These are phyloP conservation scores for Chlorociboria aeruginascens DNA, from an alignment of 495 filamentous ascomycete genomes.

Conservation along the genomic window DNA sequence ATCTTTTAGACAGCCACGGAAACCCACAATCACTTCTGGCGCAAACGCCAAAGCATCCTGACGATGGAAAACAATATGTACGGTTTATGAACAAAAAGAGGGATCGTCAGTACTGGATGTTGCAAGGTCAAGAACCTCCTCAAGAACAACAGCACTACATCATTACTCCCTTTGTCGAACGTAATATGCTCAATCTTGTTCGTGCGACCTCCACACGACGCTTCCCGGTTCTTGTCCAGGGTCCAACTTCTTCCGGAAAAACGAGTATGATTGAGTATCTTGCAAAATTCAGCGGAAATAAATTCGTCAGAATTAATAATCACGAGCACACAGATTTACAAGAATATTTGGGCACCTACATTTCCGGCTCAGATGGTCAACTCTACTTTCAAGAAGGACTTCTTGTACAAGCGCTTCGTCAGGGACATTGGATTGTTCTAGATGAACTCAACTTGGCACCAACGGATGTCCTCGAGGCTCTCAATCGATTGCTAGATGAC, in stretches of 20 bases:
- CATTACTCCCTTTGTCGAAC: slow-evolving; percentile 86
- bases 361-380: slow-evolving; percentile 73
- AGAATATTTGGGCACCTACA: slow-evolving; percentile 91
- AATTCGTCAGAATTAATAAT: slow-evolving; percentile 97
- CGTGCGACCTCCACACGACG: slow-evolving; percentile 81
- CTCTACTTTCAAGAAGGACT: slow-evolving; percentile 87
- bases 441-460: slow-evolving; percentile 96
- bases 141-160: slow-evolving; percentile 84
- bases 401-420: slow-evolving; percentile 80
- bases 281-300: slow-evolving; percentile 88
- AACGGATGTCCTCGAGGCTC: slow-evolving; percentile 88
- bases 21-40: slow-evolving; percentile 57
- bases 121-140: slow-evolving; percentile 49
- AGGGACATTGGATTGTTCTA: slow-evolving; percentile 95
- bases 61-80: slow-evolving; percentile 68
- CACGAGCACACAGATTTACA: slow-evolving; percentile 98
- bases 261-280: slow-evolving; percentile 99
- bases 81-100: slow-evolving; percentile 49
- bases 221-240: slow-evolving; percentile 93
- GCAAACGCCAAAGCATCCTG: slow-evolving; percentile 61
- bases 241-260: slow-evolving; percentile 93
- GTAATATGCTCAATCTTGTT: slow-evolving; percentile 87
- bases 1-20: slow-evolving; percentile 57
- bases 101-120: slow-evolving; percentile 82
- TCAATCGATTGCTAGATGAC: slow-evolving; percentile 92